A percentile compares a stretch with the other conserved stretches of the same genome.
phyloP scores from a whole-genome alignment of 73 alveolate genomes.

The Halteria grandinella region DNA sequence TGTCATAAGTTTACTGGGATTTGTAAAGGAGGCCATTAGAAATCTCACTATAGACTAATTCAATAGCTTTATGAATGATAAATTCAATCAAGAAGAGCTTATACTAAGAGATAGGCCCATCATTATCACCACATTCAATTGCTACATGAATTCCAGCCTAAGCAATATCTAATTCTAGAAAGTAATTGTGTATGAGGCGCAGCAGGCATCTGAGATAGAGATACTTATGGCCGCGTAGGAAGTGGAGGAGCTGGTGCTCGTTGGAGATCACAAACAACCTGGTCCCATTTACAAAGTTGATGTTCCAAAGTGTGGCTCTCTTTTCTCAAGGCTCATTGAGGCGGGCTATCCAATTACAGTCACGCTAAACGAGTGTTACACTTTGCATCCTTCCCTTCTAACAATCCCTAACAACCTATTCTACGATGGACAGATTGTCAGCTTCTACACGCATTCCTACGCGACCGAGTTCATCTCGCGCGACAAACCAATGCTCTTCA shows the following conservation, averaged over 20 bases:
- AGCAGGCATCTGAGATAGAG: conserved; percentile 9
- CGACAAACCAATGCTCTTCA: background rate
- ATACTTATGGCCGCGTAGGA: background rate
- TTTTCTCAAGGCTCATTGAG: background rate
- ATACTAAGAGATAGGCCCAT: background rate
- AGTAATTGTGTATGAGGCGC: conserved; percentile 24
- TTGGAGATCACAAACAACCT: conserved; percentile 23
- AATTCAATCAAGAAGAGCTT: background rate
- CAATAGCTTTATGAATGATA: background rate
- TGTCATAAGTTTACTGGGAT: background rate
- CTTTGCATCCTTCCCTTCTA: background rate
- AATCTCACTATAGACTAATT: background rate
- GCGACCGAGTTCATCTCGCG: too few relatives aligned
- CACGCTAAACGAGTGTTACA: background rate
- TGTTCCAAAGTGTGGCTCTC: background rate
- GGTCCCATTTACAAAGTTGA: conserved; percentile 4
- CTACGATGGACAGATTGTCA: background rate
- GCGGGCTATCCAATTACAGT: background rate
- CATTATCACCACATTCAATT: background rate
- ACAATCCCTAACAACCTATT: background rate
- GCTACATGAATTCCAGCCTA: background rate
- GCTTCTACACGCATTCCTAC: background rate
- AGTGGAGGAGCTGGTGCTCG: background rate
- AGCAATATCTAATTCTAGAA: background rate
- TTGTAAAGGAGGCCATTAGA: background rate